phyloP scores from a whole-genome alignment of 2,329 filamentous ascomycete genomes.

The Cladorrhinum sp. region DNA sequence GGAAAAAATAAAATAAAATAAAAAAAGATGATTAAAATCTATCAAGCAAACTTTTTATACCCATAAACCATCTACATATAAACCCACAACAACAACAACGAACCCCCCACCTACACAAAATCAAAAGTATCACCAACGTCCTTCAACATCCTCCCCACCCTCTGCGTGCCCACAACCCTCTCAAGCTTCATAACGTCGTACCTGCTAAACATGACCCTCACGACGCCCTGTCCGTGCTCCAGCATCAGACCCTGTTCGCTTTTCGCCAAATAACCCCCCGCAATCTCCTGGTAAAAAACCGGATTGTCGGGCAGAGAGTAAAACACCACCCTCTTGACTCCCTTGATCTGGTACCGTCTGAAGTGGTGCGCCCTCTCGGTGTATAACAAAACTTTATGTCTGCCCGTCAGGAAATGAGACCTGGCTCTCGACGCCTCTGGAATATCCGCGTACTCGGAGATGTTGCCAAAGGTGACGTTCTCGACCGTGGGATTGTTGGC shows the following conservation, averaged over 20 bases:
- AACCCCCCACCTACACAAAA: too few relatives aligned
- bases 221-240: conserved; percentile 57
- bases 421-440: conserved; percentile 78
- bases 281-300: conserved; percentile 73
- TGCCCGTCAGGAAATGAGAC: conserved; percentile 80
- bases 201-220: conserved; percentile 71
- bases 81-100: too few relatives aligned
- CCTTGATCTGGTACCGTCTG: conserved; percentile 76
- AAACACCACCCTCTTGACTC: conserved; percentile 80
- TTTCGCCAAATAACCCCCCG: conserved; percentile 62
- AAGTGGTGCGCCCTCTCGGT: conserved; percentile 97
- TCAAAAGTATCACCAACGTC: conserved; percentile 91
- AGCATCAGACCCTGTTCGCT: conserved; percentile 55
- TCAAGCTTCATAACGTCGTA: conserved; percentile 90
- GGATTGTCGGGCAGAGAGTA: conserved; percentile 90
- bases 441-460: conserved; percentile 83
- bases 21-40: conserved; percentile 10
- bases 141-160: conserved; percentile 78
- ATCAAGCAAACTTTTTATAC: conserved; percentile 11
- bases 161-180: conserved; percentile 76
- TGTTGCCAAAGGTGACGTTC: conserved; percentile 67
- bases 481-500: conserved; percentile 61
- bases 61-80: too few relatives aligned
- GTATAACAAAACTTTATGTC: conserved; percentile 82
- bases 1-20: too few relatives aligned